Conservation (phyloP, 1,139 yeast species). For the Geotrichum siamense region DNA sequence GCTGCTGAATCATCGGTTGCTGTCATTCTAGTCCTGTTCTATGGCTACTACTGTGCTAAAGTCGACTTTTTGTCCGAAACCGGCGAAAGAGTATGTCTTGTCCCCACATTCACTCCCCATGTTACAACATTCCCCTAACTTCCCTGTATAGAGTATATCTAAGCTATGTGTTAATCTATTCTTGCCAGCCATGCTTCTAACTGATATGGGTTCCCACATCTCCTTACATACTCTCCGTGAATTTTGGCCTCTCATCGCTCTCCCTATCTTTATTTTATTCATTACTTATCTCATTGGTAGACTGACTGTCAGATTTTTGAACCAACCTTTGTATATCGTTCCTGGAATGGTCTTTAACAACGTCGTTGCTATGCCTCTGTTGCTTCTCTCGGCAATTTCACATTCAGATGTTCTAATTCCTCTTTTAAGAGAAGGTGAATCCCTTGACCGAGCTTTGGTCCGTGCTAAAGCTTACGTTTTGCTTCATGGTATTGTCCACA, state of each 20-base stretch:
- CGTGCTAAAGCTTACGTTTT: constrained; percentile 23
- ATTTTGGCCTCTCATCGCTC: constrained; percentile 22
- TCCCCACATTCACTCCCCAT: neutral
- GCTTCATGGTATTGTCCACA: constrained; percentile 22
- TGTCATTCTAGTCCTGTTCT: constrained; percentile 19
- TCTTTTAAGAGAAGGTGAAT: constrained; percentile 19
- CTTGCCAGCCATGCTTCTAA: constrained; percentile 22
- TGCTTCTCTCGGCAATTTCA: constrained; percentile 21
- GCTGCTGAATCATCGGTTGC: constrained; percentile 22
- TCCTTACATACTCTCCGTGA: constrained; percentile 19
- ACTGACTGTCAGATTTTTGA: constrained; percentile 17
- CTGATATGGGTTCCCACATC: constrained; percentile 24
- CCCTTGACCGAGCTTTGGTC: constrained; percentile 18
- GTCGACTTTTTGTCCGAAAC: constrained; percentile 14
- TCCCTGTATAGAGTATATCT: constrained; percentile 17
- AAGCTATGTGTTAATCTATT: constrained; percentile 22
- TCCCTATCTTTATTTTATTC: constrained; percentile 18
- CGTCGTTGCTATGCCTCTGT: constrained; percentile 24
- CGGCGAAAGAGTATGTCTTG: constrained; percentile 18
- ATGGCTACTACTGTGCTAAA: constrained; percentile 18
- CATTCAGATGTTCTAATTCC: constrained; percentile 20
- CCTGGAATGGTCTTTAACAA: constrained; percentile 25
- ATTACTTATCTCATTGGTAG: constrained; percentile 18
- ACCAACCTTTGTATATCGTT: constrained; percentile 20
- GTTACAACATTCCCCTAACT: constrained; percentile 3